Evolutionary conservation across 257 asterid genomes (phyloP), one percentile per base, ranked within the genome.

Genomic region (Solanum arcanum): DNA sequence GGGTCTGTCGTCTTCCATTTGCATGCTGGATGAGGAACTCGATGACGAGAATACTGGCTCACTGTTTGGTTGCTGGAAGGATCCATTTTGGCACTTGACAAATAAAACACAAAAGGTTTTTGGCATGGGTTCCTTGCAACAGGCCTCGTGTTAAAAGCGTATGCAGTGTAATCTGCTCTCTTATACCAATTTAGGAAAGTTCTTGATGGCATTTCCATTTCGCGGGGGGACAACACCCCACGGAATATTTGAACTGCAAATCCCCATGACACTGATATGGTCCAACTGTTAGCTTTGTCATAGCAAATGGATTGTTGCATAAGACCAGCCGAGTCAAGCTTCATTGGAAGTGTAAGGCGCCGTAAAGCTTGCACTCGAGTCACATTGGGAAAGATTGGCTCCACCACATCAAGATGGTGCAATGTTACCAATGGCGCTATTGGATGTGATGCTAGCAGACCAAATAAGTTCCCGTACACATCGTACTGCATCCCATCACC

Each of bases 251-350:
- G 98, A 83, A 96, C 92, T 1, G 98, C 95, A 25, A 90, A 96
- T 12, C 99, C 99, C 99, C 99, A 96, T 0, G 99, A 96, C 0
- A 96, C 96, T 0, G 99, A 96, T 20, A 96, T 72, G 1, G 97
- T 93, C 98, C 97, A 95, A 72, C 88, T 11, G 4, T 90, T 90
- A 25, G 83, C 8, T 78, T 86, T 91, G 91, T 94, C 95, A 33
- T 96, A 96, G 92, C 99, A 95, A 87, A 96, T 95, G 86, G 99
- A 95, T 87, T 96, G 99, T 87, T 96, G 98, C 92, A 96, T 90
- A 20, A 96, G 92, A 66, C 93, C 94, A 8, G 99, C 97, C 0
- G 98, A 94, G 86, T 96, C 99, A 2, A 95, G 97, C 87, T 89
- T 88, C 93, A 90, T 90, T 2, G 99, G 96, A 56, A 89, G 85